These are phyloP conservation scores for Prunus yedoensis DNA, from an alignment of 331 rosid genomes.

Conservation along the genomic window DNA sequence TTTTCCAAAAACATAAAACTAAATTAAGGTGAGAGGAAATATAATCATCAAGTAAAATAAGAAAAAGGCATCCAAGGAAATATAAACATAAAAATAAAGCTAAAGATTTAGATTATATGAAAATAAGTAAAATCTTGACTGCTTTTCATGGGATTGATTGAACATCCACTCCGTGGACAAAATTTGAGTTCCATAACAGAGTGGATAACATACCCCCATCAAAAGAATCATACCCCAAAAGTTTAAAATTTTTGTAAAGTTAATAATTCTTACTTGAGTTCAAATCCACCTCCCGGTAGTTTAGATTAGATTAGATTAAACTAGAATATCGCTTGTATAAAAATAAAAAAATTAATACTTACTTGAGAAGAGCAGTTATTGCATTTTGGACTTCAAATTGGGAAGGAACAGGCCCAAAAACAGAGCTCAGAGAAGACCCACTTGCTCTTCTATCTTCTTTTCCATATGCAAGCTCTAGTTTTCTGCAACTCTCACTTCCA, in stretches of 20 bases:
- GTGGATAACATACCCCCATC: too few species aligned
- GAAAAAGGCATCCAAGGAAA: background rate
- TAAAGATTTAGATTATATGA: background rate
- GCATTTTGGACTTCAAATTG: conserved; percentile 53
- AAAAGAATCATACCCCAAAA: too few species aligned
- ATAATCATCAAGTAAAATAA: background rate
- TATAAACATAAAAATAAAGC: background rate
- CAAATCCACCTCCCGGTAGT: too few species aligned
- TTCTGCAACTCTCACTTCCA: conserved; percentile 18
- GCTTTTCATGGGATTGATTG: background rate
- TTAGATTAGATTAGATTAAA: too few species aligned
- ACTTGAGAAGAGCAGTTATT: conserved; percentile 46
- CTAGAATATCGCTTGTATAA: too few species aligned
- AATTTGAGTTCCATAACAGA: background rate
- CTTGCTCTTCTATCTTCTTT: conserved; percentile 16
- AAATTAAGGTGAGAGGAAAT: background rate
- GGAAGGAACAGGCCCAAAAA: conserved; percentile 53
- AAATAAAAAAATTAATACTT: background rate
- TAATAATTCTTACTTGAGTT: too few species aligned
- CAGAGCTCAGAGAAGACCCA: conserved; percentile 24
- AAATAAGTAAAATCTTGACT: background rate
- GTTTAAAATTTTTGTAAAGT: too few species aligned
- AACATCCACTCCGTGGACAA: background rate
- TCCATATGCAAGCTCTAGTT: conserved; percentile 11
- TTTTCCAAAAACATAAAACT: background rate